Conservation (phyloP, 2,329 filamentous ascomycete genomes). For the Colletotrichum eremochloae region DNA sequence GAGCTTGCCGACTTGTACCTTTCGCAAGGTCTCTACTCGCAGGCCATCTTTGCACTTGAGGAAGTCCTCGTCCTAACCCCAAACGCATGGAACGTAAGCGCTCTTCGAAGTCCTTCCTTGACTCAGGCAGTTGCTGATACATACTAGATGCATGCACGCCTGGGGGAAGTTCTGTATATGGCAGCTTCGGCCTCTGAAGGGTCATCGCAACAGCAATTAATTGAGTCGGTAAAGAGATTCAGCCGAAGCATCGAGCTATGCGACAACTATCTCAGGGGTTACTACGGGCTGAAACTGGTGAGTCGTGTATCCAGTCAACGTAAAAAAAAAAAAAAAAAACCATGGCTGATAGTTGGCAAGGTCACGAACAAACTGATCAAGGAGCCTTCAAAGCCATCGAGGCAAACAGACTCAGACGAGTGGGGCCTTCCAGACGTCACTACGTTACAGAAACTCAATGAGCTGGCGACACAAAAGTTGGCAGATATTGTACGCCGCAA, state of each 20-base stretch:
- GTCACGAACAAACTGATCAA: conserved; percentile 64
- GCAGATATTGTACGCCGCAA: conserved; percentile 80
- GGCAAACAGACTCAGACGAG: conserved; percentile 62
- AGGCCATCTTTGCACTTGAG: conserved; percentile 90
- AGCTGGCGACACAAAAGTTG: conserved; percentile 80
- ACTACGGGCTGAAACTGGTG: conserved; percentile 90
- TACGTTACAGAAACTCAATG: conserved; percentile 77
- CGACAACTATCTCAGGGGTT: conserved; percentile 90
- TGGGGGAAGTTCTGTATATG: conserved; percentile 88
- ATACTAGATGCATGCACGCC: conserved; percentile 82
- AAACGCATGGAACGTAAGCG: conserved; percentile 92
- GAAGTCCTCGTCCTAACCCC: conserved; percentile 89
- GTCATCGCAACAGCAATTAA: conserved; percentile 66
- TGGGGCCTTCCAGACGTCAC: conserved; percentile 67
- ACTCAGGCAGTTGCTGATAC: conserved; percentile 5
- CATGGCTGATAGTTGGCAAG: conserved; percentile 49
- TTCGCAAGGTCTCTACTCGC: conserved; percentile 80
- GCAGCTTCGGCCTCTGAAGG: conserved; percentile 64
- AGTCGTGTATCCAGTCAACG: conserved; percentile 45
- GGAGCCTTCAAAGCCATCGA: conserved; percentile 58
- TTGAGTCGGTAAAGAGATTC: conserved; percentile 86
- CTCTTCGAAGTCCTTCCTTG: not conserved
- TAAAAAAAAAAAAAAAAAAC: not conserved
- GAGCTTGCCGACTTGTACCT: conserved; percentile 92
- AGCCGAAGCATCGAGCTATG: conserved; percentile 93